phyloP scores from a whole-genome alignment of 1,284 basidiomycete genomes.

The Tremellales sp. region DNA sequence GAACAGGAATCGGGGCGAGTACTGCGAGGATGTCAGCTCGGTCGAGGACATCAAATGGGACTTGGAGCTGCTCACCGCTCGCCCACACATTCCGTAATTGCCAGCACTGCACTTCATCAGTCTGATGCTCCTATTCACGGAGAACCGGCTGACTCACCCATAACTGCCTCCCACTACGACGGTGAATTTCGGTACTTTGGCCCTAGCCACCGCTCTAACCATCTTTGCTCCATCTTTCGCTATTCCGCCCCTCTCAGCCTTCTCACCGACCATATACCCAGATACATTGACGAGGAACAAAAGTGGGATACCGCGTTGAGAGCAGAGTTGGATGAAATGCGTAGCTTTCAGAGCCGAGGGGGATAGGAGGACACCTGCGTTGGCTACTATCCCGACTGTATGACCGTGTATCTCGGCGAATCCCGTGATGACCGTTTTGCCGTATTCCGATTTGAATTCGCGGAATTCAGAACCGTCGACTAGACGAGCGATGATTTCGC shows the following conservation, averaged over 20 bases:
- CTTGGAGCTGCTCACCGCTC: slow-evolving; percentile 59
- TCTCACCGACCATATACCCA: slow-evolving; percentile 91
- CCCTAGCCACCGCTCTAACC: slow-evolving; percentile 92
- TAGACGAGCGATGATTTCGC: slow-evolving; percentile 84
- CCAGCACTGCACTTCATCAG: slow-evolving; percentile 56
- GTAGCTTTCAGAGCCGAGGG: slow-evolving; percentile 90
- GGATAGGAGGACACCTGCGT: slow-evolving; percentile 91
- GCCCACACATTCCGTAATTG: slow-evolving; percentile 89
- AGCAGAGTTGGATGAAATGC: slow-evolving; percentile 91
- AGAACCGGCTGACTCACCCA: slow-evolving; percentile 52
- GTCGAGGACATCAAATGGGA: background rate
- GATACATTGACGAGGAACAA: slow-evolving; percentile 90
- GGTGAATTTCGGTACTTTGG: slow-evolving; percentile 89
- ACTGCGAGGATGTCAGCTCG: slow-evolving; percentile 54
- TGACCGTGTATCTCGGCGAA: slow-evolving; percentile 87
- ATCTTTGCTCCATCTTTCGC: slow-evolving; percentile 98
- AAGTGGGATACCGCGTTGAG: slow-evolving; percentile 81
- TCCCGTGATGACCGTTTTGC: slow-evolving; percentile 84
- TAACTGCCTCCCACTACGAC: slow-evolving; percentile 93
- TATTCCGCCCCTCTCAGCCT: slow-evolving; percentile 89
- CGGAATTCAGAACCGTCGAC: slow-evolving; percentile 89
- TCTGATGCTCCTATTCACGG: no score
- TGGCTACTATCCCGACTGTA: slow-evolving; percentile 78
- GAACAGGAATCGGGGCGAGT: slow-evolving; percentile 90
- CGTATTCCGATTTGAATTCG: slow-evolving; percentile 95